Evolutionary conservation across 768 basidiomycete species (phyloP).

Genomic region (Russula sp.): DNA sequence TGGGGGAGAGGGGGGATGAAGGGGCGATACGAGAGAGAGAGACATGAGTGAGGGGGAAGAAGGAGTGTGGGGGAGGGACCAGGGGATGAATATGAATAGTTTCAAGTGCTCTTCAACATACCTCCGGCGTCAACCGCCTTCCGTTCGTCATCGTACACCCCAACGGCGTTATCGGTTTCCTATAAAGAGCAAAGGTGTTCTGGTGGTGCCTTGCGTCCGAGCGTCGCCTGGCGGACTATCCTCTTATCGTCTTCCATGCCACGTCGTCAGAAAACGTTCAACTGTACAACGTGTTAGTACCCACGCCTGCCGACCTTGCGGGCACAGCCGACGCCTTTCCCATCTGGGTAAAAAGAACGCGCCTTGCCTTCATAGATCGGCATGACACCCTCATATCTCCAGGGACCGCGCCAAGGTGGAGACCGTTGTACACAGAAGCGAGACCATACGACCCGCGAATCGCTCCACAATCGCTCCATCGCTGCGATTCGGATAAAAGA

Average conservation of each 20-base stretch:
- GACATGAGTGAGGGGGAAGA: constrained; percentile 12
- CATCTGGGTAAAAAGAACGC: neutral
- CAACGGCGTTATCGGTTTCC: constrained; percentile 8
- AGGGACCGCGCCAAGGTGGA: neutral
- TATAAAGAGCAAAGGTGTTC: neutral
- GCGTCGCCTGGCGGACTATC: neutral
- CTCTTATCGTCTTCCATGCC: constrained; percentile 20
- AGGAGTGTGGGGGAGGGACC: neutral
- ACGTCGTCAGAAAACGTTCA: neutral
- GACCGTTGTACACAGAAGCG: neutral
- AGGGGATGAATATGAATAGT: neutral
- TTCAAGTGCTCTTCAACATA: neutral
- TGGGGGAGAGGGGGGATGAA: constrained; percentile 20
- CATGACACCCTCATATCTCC: neutral
- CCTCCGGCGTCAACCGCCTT: constrained; percentile 10
- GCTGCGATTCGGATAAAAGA: neutral
- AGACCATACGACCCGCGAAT: neutral
- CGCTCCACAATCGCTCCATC: neutral
- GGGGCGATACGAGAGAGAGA: constrained; percentile 21
- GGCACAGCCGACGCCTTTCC: constrained; percentile 7
- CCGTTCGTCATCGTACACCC: neutral
- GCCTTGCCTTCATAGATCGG: constrained; percentile 2
- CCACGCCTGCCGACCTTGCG: neutral
- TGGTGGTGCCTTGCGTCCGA: neutral
- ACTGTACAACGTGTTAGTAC: neutral